A percentile compares a stretch with the other conserved stretches of the same genome.
Conservation (phyloP, 805 yeast genomes). For the Saturnispora serradocipensis region DNA sequence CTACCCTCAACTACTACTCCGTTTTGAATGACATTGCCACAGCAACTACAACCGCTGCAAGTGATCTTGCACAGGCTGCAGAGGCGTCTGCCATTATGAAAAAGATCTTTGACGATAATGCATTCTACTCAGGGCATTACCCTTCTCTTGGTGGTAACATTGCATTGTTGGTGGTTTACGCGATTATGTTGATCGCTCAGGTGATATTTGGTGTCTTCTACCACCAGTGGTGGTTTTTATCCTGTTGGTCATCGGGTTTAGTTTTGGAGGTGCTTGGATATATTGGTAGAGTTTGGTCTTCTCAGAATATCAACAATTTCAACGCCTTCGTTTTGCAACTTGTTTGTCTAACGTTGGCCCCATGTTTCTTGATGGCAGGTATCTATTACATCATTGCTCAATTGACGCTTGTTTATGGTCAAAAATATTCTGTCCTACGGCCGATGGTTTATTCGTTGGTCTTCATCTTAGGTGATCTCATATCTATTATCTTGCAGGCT, state of each 20-base stretch:
- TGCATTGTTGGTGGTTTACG: constrained; percentile 48
- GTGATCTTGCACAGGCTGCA: constrained; percentile 17
- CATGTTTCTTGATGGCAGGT: constrained; percentile 80
- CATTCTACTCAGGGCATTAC: constrained; percentile 30
- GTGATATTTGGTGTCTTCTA: constrained; percentile 33
- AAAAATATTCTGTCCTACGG: constrained; percentile 37
- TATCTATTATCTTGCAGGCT: constrained; percentile 60
- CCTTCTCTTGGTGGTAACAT: constrained; percentile 53
- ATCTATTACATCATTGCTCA: constrained; percentile 66
- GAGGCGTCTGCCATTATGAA: constrained; percentile 18
- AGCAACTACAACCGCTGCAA: constrained; percentile 15
- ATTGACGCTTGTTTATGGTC: constrained; percentile 52
- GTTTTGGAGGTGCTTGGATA: constrained; percentile 63
- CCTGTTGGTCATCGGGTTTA: constrained; percentile 46
- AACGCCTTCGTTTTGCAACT: constrained; percentile 53
- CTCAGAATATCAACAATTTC: constrained; percentile 25
- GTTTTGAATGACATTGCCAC: constrained; percentile 20
- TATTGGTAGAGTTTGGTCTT: constrained; percentile 45
- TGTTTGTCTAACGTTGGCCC: constrained; percentile 64
- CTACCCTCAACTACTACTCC: constrained; percentile 19
- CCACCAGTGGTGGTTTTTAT: constrained; percentile 58
- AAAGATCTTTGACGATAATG: constrained; percentile 11
- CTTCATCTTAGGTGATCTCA: constrained; percentile 57
- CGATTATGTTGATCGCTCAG: constrained; percentile 36
- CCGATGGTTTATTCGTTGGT: constrained; percentile 57